Conservation (phyloP, 1,139 yeast species). For the Candida frijolesensis region DNA sequence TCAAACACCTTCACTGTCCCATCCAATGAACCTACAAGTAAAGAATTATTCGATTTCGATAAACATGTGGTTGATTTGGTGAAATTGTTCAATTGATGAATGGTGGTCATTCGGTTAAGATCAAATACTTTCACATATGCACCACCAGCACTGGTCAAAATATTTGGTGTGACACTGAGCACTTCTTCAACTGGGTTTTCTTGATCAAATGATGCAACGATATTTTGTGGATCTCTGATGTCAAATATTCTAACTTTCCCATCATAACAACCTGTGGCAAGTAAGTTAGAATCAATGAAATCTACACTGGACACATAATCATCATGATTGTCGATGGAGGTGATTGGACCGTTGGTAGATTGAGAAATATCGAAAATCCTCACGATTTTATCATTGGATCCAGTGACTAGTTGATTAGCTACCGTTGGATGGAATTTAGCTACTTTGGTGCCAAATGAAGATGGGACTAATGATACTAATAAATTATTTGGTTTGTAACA, state of each 20-base stretch:
- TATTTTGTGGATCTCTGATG: slow-evolving; percentile 51
- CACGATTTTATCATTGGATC: slow-evolving; percentile 87
- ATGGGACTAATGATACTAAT: slow-evolving; percentile 77
- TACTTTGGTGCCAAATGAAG: slow-evolving; percentile 87
- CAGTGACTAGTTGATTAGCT: slow-evolving; percentile 75
- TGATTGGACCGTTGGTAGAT: slow-evolving; percentile 61
- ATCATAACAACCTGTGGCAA: slow-evolving; percentile 95
- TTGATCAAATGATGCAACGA: slow-evolving; percentile 40
- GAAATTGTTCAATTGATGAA: slow-evolving; percentile 73
- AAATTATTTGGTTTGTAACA: slow-evolving; percentile 77
- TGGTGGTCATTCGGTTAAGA: slow-evolving; percentile 68
- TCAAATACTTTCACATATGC: slow-evolving; percentile 92
- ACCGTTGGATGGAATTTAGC: slow-evolving; percentile 86
- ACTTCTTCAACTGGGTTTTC: slow-evolving; percentile 79
- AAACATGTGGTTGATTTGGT: slow-evolving; percentile 91
- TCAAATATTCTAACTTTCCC: slow-evolving; percentile 87
- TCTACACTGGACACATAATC: slow-evolving; percentile 87
- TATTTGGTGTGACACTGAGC: slow-evolving; percentile 78
- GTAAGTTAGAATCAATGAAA: slow-evolving; percentile 70
- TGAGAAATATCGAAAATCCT: slow-evolving; percentile 89
- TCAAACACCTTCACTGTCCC: slow-evolving; percentile 97
- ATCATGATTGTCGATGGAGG: slow-evolving; percentile 67
- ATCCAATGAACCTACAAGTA: slow-evolving; percentile 91
- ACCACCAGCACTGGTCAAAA: slow-evolving; percentile 84
- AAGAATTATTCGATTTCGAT: slow-evolving; percentile 69